Base-by-base conservation (phyloP, 305 asterid genomes). In the Fraxinus nigra region DNA sequence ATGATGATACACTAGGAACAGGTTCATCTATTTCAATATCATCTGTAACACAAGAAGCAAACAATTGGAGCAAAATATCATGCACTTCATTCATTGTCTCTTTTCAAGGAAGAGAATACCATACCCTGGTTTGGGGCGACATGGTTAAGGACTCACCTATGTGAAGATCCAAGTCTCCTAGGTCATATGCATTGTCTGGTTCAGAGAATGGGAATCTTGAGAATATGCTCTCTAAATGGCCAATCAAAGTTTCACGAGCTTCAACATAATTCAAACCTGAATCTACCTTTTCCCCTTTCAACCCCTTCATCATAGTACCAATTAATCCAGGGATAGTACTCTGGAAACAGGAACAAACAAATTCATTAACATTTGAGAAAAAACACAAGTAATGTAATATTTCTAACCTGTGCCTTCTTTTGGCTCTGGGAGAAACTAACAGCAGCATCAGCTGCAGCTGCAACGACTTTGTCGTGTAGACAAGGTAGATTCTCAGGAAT, bases 121-220 rank as follows among this genome's bases (percentile, higher is more conserved):
- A n/a, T 54, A 54, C 65, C 65, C 82, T 18, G 81, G 32, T 69
- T 10, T 61, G 24, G 8, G 35, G 32, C 63, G 38, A 77, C 7
- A 20, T 72, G 70, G 75, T 56, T 54, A 72, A 81, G 61, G 72
- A 87, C 84, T 84, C 85, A 94, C 99, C 98, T 74, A 94, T 89
- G 80, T 90, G 87, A 80, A 96, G 89, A 54, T 90, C 92, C 90
- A 87, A 28, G 43, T 78, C 92, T 18, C 85, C 92, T 63, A 85
- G 83, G 79, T 90, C 90, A 83, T 65, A 81, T 38, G 65, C 72
- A 79, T 83, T 79, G 70, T 43, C 46, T 46, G 91, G 84, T 78
- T 87, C 91, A 18, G 98, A 96, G 84, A 92, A 97, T 18, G 97
- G 99, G 82, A 88, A 91, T 89, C 98, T 93, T 33, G 98, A 97